These are phyloP conservation scores for Scedosporium minutisporum DNA, from an alignment of 2,329 filamentous ascomycete species.

Conservation along the genomic window DNA sequence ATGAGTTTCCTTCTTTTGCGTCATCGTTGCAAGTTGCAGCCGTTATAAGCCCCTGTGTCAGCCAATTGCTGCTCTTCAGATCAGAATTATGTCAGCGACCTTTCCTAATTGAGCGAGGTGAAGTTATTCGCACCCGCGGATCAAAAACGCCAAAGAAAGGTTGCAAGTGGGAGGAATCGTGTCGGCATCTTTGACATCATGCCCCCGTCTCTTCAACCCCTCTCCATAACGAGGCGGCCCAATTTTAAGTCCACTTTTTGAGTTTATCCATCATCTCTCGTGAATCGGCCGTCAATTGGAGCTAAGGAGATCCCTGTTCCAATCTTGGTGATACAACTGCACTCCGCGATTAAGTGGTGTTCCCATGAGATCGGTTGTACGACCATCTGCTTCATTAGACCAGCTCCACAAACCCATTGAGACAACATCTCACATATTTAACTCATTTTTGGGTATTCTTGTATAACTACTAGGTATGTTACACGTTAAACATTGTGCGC, in stretches of 20 bases:
- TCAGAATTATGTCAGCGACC: background rate
- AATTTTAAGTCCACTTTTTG: background rate
- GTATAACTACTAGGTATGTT: background rate
- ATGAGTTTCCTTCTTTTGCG: background rate
- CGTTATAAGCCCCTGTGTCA: background rate
- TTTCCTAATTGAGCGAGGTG: background rate
- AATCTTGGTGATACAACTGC: too few species aligned
- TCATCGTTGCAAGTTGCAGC: background rate
- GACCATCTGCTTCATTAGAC: too few species aligned
- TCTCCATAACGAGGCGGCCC: background rate
- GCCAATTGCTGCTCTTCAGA: background rate
- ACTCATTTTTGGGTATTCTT: background rate
- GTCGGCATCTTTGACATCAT: background rate
- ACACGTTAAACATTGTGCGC: background rate
- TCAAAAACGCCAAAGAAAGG: background rate
- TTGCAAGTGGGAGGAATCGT: background rate
- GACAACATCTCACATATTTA: too few species aligned
- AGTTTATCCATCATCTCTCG: background rate
- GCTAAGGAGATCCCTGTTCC: too few species aligned
- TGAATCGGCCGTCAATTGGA: background rate
- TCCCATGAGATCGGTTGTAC: too few species aligned
- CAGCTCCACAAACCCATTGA: too few species aligned
- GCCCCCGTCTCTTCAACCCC: background rate
- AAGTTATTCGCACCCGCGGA: background rate
- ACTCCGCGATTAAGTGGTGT: too few species aligned